A percentile compares a stretch with the other conserved stretches of the same genome.
Conservation (phyloP, 2,329 filamentous ascomycete species). For the Claviceps monticola region DNA sequence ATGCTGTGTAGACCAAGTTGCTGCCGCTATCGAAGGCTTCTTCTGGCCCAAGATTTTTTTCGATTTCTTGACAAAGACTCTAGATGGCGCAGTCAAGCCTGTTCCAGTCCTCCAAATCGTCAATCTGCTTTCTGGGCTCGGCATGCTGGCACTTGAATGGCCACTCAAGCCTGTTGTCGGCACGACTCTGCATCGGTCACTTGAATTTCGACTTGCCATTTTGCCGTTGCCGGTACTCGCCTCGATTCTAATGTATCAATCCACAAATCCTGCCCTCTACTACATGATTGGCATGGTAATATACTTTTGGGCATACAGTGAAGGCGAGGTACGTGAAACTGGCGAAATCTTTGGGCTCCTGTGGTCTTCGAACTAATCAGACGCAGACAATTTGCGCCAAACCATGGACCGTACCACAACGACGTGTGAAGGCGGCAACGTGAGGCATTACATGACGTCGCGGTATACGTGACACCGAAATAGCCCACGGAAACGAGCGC, state of each 20-base stretch:
- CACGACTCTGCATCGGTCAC: constrained; percentile 65
- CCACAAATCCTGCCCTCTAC: constrained; percentile 82
- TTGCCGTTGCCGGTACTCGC: constrained; percentile 66
- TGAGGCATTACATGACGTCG: constrained; percentile 1
- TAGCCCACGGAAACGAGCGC: background rate
- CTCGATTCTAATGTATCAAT: constrained; percentile 74
- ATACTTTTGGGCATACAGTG: constrained; percentile 95
- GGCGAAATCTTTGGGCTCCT: background rate
- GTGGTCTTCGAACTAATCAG: background rate
- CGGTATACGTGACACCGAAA: too few relatives aligned
- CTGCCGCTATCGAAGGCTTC: constrained; percentile 70
- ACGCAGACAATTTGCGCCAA: constrained; percentile 52
- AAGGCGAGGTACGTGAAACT: constrained; percentile 69
- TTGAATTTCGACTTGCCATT: constrained; percentile 72
- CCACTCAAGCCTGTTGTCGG: constrained; percentile 68
- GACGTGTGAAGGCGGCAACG: constrained; percentile 20
- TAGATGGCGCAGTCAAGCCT: constrained; percentile 75
- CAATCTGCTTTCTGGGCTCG: constrained; percentile 70
- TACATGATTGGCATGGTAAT: constrained; percentile 74
- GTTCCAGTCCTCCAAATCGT: constrained; percentile 80
- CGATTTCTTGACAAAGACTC: constrained; percentile 86
- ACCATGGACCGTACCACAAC: constrained; percentile 56
- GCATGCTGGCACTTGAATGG: constrained; percentile 82
- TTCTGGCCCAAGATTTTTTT: constrained; percentile 99
- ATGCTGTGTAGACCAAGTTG: constrained; percentile 60